Conservation (phyloP, 2,329 filamentous ascomycete species). For the Sporothrix pallida region DNA sequence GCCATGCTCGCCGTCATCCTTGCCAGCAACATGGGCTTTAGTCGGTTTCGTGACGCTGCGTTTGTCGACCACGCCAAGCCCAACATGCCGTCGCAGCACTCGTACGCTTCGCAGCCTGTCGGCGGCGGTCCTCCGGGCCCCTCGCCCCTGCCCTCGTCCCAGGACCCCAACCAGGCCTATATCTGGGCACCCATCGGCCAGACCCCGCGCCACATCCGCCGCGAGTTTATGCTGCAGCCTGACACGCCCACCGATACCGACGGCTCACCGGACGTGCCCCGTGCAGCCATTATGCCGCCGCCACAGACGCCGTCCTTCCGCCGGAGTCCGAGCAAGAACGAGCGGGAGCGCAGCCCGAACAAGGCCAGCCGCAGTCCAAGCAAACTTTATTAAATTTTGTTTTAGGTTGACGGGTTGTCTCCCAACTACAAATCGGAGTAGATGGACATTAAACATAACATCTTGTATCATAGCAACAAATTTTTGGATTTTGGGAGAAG, state of each 20-base stretch:
- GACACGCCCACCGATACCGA: slow-evolving; percentile 60
- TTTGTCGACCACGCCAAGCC: slow-evolving; percentile 32
- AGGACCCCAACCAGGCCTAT: slow-evolving; percentile 51
- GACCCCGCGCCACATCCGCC: slow-evolving; percentile 55
- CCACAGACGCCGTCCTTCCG: slow-evolving; percentile 55
- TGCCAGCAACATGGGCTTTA: slow-evolving; percentile 58
- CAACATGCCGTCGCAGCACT: slow-evolving; percentile 34
- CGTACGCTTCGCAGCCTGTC: slow-evolving; percentile 42
- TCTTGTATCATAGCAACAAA: slow-evolving; percentile 24
- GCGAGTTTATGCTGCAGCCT: slow-evolving; percentile 49
- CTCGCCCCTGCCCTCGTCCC: slow-evolving; percentile 41
- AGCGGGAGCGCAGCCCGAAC: slow-evolving; percentile 53
- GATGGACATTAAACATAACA: neutral
- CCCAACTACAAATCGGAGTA: neutral
- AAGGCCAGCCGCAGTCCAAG: slow-evolving; percentile 52
- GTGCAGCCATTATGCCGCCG: slow-evolving; percentile 51
- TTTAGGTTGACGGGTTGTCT: neutral
- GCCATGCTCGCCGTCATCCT: slow-evolving; percentile 56
- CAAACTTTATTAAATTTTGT: slow-evolving; percentile 45
- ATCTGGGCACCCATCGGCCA: slow-evolving; percentile 57
- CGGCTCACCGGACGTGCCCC: slow-evolving; percentile 51
- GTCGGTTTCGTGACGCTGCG: slow-evolving; percentile 45
- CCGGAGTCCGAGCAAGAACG: slow-evolving; percentile 57
- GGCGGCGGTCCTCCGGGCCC: slow-evolving; percentile 26
- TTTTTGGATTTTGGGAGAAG: neutral